Conservation (phyloP, 176 grass and related monocot genomes). For the Cenchrus purpureus region DNA sequence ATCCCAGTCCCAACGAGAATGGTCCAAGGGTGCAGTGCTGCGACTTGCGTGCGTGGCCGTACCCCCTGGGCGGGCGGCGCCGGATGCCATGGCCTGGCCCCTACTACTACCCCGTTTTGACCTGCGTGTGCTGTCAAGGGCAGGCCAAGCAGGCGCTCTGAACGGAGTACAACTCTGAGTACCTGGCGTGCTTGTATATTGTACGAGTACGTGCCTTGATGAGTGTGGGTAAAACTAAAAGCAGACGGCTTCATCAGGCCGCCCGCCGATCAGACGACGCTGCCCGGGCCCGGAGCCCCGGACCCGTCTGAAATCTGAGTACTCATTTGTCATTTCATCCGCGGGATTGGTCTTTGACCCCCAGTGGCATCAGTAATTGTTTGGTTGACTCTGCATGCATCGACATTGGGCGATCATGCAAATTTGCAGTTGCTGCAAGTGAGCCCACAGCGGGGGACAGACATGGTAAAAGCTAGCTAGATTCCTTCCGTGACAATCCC, state of each 20-base stretch:
- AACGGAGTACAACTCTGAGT: neutral
- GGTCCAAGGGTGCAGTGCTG: neutral
- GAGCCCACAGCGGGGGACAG: neutral
- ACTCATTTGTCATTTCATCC: neutral
- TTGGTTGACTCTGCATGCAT: conserved; percentile 1
- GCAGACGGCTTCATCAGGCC: too few species aligned
- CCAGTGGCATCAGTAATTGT: conserved; percentile 5
- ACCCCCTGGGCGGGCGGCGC: neutral
- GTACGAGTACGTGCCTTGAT: too few species aligned
- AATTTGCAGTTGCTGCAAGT: neutral
- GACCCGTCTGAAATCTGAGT: neutral
- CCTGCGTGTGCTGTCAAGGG: neutral
- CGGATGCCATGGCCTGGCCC: neutral
- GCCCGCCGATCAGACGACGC: too few species aligned
- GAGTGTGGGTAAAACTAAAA: too few species aligned
- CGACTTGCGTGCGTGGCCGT: conserved; percentile 17
- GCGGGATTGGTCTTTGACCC: conserved; percentile 17
- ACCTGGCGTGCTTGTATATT: too few species aligned
- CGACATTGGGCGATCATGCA: neutral
- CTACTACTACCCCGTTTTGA: neutral
- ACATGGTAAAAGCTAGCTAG: neutral
- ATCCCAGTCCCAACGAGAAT: conserved; percentile 4
- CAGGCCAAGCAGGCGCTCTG: too few species aligned
- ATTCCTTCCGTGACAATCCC: neutral
- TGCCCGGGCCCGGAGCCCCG: too few species aligned